Evolutionary conservation across 768 basidiomycete species (phyloP), one percentile per base, ranked within the genome.

Genomic region (Tulasnella sp.): DNA sequence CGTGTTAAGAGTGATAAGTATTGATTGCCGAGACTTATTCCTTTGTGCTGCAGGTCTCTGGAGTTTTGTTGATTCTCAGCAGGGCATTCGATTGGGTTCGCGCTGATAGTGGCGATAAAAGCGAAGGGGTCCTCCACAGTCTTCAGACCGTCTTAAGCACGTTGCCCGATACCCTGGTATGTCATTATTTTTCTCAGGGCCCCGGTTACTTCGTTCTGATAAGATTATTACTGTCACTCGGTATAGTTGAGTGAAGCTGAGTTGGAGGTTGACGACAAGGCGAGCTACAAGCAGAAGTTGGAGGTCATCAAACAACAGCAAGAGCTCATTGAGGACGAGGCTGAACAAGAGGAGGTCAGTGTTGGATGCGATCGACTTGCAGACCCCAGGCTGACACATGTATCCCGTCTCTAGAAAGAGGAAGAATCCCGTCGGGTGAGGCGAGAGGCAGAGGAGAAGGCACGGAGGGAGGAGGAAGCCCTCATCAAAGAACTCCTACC

Each of bases 281-380:
- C 92, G 21, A 90, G 84, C 67, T 97, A 96, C 80, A 95, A 96
- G 76, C 90, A 98, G 77, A 96, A 95, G 73, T 80, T 99, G 58
- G 96, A 98, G 64, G 95, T 99, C 24, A 75, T 99, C 69, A 91
- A 96, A 67, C 90, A 99, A 67, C 96, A 99, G 72, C 90, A 99
- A 70, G 96, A 99, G 71, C 89, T 99, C 63, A 99, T 99, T 69
- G 94, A 99, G 69, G 96, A 99, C 70, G 96, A 99, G 73, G 83
- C 93, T 64, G 96, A 97, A 70, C 96, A 99, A 72, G 96, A 99
- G 64, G 85, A 94, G 72, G 73, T 71, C 32, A 47, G 70, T 61
- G 17, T 44, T 48, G 27, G 8, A 23, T 42, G 32, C 43, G 29
- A 19, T n/a, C n/a, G n/a, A n/a, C n/a, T n/a, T n/a, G n/a, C n/a